phyloP scores from a whole-genome alignment of 2,329 filamentous ascomycete genomes.

The Tolypocladium cylindrosporum region DNA sequence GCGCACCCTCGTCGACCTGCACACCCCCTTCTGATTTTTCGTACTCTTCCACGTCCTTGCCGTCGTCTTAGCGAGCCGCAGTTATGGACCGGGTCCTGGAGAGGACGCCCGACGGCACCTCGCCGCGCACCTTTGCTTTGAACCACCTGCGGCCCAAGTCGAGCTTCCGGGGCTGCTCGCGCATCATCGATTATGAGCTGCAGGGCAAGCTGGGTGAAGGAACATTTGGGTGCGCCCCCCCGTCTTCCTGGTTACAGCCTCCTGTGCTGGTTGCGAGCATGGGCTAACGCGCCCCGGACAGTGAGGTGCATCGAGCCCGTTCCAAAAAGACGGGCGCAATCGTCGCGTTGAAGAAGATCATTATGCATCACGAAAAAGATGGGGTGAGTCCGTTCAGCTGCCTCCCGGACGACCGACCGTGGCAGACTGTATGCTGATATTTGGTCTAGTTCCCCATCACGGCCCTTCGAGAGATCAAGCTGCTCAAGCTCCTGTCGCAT shows the following conservation, averaged over 20 bases:
- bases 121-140: slow-evolving; percentile 47
- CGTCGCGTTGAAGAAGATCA: slow-evolving; percentile 93
- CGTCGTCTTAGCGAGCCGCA: neutral
- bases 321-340: slow-evolving; percentile 64
- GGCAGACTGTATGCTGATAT: slow-evolving; percentile 5
- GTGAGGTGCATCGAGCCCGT: slow-evolving; percentile 83
- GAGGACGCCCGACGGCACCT: slow-evolving; percentile 28
- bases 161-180: slow-evolving; percentile 76
- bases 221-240: slow-evolving; percentile 66
- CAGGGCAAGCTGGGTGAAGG: slow-evolving; percentile 83
- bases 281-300: slow-evolving; percentile 19
- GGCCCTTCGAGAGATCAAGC: slow-evolving; percentile 91
- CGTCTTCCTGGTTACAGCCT: neutral
- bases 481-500: slow-evolving; percentile 91
- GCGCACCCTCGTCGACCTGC: neutral
- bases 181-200: slow-evolving; percentile 70
- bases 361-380: slow-evolving; percentile 99
- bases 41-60: neutral
- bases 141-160: slow-evolving; percentile 42
- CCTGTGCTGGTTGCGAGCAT: neutral
- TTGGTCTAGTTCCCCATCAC: slow-evolving; percentile 81
- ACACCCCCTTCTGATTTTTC: neutral
- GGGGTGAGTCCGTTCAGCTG: slow-evolving; percentile 45
- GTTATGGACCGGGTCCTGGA: slow-evolving; percentile 21
- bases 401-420: neutral